phyloP scores from a whole-genome alignment of 768 basidiomycete genomes.

The Russula griseocarnosa region DNA sequence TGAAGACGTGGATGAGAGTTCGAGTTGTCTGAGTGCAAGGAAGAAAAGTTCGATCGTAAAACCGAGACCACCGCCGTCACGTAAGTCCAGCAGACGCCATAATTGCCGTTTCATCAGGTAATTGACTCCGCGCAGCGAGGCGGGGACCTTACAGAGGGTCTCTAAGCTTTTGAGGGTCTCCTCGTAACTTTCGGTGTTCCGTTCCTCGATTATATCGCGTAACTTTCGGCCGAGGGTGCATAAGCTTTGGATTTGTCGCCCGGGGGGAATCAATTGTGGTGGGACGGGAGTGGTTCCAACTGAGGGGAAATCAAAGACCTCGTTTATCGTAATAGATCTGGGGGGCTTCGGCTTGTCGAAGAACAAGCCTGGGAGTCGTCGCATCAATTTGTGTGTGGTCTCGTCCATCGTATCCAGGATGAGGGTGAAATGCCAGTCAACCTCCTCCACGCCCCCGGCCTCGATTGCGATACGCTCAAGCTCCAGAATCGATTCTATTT shows the following conservation, averaged over 20 bases:
- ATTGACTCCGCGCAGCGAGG: background rate
- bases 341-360: background rate
- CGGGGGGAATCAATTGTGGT: background rate
- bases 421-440: background rate
- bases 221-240: background rate
- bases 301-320: background rate
- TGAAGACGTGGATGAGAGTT: background rate
- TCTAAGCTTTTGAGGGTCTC: background rate
- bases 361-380: constrained; percentile 11
- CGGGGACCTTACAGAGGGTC: background rate
- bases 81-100: constrained; percentile 17
- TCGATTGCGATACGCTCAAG: background rate
- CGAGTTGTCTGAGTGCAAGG: background rate
- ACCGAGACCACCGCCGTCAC: constrained; percentile 6
- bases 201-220: background rate
- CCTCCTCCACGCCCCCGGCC: background rate
- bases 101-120: constrained; percentile 8
- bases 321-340: background rate
- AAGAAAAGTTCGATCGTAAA: too few species aligned
- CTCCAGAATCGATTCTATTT: background rate
- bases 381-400: background rate
- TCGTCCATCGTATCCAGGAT: constrained; percentile 7
- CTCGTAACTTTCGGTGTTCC: background rate
- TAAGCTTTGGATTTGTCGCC: background rate
- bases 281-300: background rate